Conservation (phyloP, 148 eudicot genomes). For the Rhododendron ovatum region DNA sequence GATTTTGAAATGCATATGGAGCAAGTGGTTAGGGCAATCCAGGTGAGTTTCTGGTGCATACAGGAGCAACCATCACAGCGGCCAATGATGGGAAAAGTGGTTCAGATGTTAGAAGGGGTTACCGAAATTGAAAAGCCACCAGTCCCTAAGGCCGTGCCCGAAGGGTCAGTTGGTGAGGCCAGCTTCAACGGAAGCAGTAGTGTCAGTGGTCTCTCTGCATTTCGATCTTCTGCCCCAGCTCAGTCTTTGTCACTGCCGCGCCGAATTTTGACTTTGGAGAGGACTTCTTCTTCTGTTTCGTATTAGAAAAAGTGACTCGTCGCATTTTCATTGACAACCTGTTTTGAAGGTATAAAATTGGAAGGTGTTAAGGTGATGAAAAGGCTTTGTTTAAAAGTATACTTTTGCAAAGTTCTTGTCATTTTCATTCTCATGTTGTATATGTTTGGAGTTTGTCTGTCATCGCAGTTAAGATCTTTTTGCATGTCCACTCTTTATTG, state of each 20-base stretch:
- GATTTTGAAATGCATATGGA: slow-evolving; percentile 39
- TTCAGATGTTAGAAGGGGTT: slow-evolving; percentile 74
- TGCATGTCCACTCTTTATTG: not conserved
- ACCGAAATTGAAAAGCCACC: slow-evolving; percentile 57
- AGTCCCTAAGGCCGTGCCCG: slow-evolving; percentile 39
- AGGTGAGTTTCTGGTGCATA: slow-evolving; percentile 77
- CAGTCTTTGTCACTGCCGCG: slow-evolving; percentile 33
- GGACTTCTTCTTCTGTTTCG: slow-evolving; percentile 30
- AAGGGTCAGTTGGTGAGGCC: slow-evolving; percentile 34
- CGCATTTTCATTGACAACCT: not conserved
- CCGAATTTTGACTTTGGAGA: slow-evolving; percentile 35
- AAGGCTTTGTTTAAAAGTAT: not conserved
- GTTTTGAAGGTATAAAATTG: not conserved
- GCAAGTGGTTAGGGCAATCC: slow-evolving; percentile 48
- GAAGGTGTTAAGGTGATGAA: not conserved
- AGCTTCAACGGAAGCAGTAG: slow-evolving; percentile 38
- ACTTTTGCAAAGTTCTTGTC: not conserved
- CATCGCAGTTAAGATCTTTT: not conserved
- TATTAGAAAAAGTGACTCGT: slow-evolving; percentile 3
- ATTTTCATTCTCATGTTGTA: not conserved
- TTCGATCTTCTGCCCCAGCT: slow-evolving; percentile 24
- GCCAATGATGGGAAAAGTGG: slow-evolving; percentile 77
- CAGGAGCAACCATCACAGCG: slow-evolving; percentile 74
- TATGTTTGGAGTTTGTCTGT: not conserved
- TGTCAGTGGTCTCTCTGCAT: slow-evolving; percentile 27